These are phyloP conservation scores for Lentinula guzmanii DNA, from an alignment of 768 basidiomycete species.

Conservation along the genomic window DNA sequence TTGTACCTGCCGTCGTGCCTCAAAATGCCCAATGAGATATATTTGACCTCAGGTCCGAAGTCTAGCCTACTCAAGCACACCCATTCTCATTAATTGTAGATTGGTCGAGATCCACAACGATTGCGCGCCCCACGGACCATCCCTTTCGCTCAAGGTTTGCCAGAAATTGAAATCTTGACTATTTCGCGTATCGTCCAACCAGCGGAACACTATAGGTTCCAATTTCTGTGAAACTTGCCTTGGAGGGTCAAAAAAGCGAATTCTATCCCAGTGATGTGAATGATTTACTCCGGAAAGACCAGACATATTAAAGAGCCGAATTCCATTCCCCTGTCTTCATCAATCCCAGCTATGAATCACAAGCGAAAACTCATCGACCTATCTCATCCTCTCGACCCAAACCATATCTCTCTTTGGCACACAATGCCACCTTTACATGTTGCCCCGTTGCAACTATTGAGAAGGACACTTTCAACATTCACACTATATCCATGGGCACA, in stretches of 20 bases:
- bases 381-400: constrained; percentile 38
- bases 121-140: not conserved
- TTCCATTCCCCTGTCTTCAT: not conserved
- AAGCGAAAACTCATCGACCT: constrained; percentile 35
- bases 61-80: not conserved
- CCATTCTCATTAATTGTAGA: constrained; percentile 19
- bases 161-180: not conserved
- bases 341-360: not conserved
- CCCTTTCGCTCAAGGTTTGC: not conserved
- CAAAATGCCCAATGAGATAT: not conserved
- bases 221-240: not conserved
- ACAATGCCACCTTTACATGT: constrained; percentile 42
- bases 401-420: constrained; percentile 41
- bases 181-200: not conserved
- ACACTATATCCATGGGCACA: constrained; percentile 49
- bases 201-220: constrained; percentile 26
- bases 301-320: not conserved
- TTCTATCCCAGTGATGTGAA: not conserved
- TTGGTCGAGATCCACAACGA: not conserved
- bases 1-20: not conserved
- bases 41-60: not conserved
- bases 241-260: not conserved
- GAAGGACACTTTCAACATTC: constrained; percentile 44
- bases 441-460: constrained; percentile 31
- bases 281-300: not conserved